Conservation (phyloP, 2,329 filamentous ascomycete genomes). For the Cytospora leucostoma region DNA sequence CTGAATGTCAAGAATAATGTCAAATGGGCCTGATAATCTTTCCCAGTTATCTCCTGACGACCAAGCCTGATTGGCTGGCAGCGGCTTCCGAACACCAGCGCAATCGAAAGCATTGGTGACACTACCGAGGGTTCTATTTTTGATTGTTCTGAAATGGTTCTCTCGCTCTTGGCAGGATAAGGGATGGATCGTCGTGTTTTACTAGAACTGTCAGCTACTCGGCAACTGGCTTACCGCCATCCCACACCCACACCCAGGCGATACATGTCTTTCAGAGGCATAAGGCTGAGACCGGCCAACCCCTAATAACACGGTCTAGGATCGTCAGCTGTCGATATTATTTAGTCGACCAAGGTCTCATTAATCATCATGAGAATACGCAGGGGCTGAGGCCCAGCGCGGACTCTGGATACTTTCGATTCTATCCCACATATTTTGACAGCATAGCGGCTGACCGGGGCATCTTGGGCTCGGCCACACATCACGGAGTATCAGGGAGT, state of each 20-base stretch:
- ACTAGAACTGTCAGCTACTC: not conserved
- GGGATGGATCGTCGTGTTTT: not conserved
- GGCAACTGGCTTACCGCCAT: not conserved
- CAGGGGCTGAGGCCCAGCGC: conserved; percentile 10
- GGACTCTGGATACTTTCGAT: conserved; percentile 16
- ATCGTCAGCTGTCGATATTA: conserved; percentile 12
- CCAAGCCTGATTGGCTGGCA: not conserved
- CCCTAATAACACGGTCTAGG: not conserved
- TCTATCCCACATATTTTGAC: conserved; percentile 15
- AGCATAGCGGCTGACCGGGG: conserved; percentile 14
- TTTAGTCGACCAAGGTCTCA: conserved; percentile 19
- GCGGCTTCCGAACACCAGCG: not conserved
- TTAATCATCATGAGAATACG: conserved; percentile 17
- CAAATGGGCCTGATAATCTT: conserved; percentile 51
- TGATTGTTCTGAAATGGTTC: not conserved
- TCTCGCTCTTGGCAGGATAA: not conserved
- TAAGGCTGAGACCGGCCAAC: conserved; percentile 9
- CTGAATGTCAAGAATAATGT: conserved; percentile 67
- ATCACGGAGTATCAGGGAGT: conserved; percentile 24
- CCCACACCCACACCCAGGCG: not conserved
- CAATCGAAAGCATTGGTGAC: no score
- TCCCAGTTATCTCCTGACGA: not conserved
- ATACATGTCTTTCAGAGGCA: conserved; percentile 23
- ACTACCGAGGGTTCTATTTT: not conserved
- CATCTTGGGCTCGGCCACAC: conserved; percentile 14